Evolutionary conservation across 306 rosid genomes (phyloP), one percentile per base, ranked within the genome.

Genomic region (Abrus pulchellus): DNA sequence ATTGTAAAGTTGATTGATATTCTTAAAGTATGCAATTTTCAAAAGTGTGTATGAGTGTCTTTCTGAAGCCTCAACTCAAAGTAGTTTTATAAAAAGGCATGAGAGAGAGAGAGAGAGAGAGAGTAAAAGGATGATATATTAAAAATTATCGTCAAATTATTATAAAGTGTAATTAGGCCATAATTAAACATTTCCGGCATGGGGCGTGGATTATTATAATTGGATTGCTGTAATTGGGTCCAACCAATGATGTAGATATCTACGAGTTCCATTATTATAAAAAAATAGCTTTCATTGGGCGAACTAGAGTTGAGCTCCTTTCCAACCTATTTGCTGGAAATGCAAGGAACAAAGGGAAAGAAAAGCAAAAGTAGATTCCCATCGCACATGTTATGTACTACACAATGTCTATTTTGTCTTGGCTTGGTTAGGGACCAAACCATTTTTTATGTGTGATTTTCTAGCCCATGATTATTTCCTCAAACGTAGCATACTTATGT

Each of bases 251-350:
- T 85, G 87, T 59, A 80, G 81, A 80, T 76, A 84, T 84, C 78
- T 80, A 71, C 63, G 69, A 75, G 70, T 71, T 81, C 60, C 76
- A 76, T 85, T 77, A 85, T 81, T 57, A 65, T 53, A 59, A 61
- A 80, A 76, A 66, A 82, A 60, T 74, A 74, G 84, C 77, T 71
- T 79, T 82, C 57, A 59, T 78, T 78, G 87, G 78, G 76, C 76
- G 83, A 81, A 88, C 86, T 82, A 78, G 92, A 82, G 82, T 82
- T 85, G 86, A 83, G 70, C 65, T 79, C 77, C 86, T 83, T 82
- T 90, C 88, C 90, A 92, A 83, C 88, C 86, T 83, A 89, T 81
- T 89, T 90, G 94, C 92, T 86, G 89, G 88, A 91, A 87, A 86
- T 88, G 87, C 82, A 88, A 89, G 94, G 87, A 85, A 89, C 91